A percentile compares a stretch with the other conserved stretches of the same genome.
Conservation (phyloP, 345 rosid species). For the Reutealis trisperma region DNA sequence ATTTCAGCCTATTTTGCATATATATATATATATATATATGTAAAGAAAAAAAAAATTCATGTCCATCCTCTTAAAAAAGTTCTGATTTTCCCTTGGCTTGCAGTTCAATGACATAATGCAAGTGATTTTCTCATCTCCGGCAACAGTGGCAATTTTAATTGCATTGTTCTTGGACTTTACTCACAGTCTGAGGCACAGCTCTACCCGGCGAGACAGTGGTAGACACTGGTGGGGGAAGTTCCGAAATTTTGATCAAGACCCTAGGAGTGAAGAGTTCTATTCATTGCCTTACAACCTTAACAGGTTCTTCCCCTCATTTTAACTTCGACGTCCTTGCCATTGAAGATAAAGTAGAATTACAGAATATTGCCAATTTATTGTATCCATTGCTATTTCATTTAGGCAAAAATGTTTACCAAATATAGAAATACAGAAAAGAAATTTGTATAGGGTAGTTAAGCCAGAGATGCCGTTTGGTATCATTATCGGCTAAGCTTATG, state of each 20-base stretch:
- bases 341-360: background rate
- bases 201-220: slow-evolving; percentile 70
- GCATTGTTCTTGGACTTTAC: slow-evolving; percentile 67
- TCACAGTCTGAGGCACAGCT: slow-evolving; percentile 50
- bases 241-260: slow-evolving; percentile 49
- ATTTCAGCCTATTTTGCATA: background rate
- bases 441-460: background rate
- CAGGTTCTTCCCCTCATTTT: slow-evolving; percentile 86
- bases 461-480: no score
- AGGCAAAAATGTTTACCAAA: background rate
- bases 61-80: background rate
- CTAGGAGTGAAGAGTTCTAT: slow-evolving; percentile 71
- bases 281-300: slow-evolving; percentile 71
- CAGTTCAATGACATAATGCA: slow-evolving; percentile 87
- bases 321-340: background rate
- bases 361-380: background rate
- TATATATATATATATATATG: no score
- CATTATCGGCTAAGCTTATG: no score
- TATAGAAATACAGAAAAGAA: background rate
- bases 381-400: background rate
- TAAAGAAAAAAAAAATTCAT: no score
- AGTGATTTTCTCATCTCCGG: slow-evolving; percentile 87
- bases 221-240: slow-evolving; percentile 93
- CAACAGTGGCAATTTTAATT: slow-evolving; percentile 62
- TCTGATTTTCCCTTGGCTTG: slow-evolving; percentile 7